A percentile compares a stretch with the other conserved stretches of the same genome.
These are phyloP conservation scores for Pythium graminicola DNA, from an alignment of 352 stramenopile genomes.

Conservation along the genomic window DNA sequence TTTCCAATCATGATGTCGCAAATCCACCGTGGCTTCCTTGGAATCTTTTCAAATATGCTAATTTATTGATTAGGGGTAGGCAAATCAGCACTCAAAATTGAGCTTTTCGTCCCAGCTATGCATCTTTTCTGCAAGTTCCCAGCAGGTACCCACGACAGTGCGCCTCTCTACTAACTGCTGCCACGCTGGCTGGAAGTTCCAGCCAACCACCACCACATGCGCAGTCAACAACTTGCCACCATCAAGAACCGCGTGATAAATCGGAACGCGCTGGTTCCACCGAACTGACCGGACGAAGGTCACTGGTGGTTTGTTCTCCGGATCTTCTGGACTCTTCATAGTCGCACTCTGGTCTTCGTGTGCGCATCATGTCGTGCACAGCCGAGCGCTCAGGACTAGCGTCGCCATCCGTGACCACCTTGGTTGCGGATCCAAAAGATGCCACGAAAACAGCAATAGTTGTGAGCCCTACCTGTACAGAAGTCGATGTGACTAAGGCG, in stretches of 20 bases:
- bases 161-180: not conserved
- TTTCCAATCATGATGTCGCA: no score
- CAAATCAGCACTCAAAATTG: not conserved
- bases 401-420: not conserved
- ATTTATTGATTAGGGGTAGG: constrained; percentile 5
- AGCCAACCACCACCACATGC: not conserved
- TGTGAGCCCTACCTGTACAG: constrained; percentile 2
- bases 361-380: constrained; percentile 8
- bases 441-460: constrained; percentile 3
- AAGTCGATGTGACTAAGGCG: not conserved
- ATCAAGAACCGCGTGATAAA: not conserved
- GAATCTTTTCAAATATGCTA: no score
- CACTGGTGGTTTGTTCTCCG: not conserved
- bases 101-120: not conserved
- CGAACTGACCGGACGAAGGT: not conserved
- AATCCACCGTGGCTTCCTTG: no score
- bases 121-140: not conserved
- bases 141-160: no score
- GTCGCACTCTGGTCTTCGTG: not conserved
- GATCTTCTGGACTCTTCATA: not conserved
- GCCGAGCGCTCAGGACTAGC: constrained; percentile 9
- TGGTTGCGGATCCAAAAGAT: constrained; percentile 6
- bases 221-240: not conserved
- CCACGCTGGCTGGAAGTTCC: not conserved
- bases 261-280: not conserved